These are phyloP conservation scores for Ophiobolus disseminans DNA, from an alignment of 2,329 filamentous ascomycete species.

Conservation along the genomic window DNA sequence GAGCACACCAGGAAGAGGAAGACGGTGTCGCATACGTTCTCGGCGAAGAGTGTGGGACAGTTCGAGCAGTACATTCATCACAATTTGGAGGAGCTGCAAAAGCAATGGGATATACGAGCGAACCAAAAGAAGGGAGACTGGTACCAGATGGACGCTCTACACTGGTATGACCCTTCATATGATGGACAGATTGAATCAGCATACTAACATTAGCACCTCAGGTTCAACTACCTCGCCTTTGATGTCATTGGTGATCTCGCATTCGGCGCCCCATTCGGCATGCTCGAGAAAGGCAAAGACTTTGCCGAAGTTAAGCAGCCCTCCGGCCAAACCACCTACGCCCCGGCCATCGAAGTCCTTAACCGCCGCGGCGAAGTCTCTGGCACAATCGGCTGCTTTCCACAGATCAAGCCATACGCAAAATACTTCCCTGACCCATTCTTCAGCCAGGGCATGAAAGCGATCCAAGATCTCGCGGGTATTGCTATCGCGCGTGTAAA, in stretches of 20 bases:
- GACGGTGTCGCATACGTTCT: slow-evolving; percentile 86
- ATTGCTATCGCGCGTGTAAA: slow-evolving; percentile 87
- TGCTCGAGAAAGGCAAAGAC: slow-evolving; percentile 79
- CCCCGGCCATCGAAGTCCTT: slow-evolving; percentile 83
- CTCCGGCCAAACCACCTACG: slow-evolving; percentile 59
- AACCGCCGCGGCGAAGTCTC: slow-evolving; percentile 89
- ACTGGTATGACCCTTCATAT: slow-evolving; percentile 58
- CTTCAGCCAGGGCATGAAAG: slow-evolving; percentile 75
- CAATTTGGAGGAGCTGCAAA: slow-evolving; percentile 77
- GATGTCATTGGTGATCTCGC: slow-evolving; percentile 66
- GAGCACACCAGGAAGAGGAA: slow-evolving; percentile 92
- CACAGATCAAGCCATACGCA: slow-evolving; percentile 78
- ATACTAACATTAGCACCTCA: not conserved
- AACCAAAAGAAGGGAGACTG: slow-evolving; percentile 60
- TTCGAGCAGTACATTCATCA: slow-evolving; percentile 89
- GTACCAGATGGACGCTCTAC: slow-evolving; percentile 73
- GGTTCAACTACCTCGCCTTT: slow-evolving; percentile 72
- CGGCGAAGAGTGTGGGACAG: slow-evolving; percentile 77
- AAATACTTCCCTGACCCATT: slow-evolving; percentile 82
- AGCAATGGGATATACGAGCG: slow-evolving; percentile 73
- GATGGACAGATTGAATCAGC: not conserved
- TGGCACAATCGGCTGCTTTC: slow-evolving; percentile 76
- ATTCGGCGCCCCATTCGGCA: slow-evolving; percentile 81
- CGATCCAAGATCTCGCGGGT: slow-evolving; percentile 81
- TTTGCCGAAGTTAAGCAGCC: slow-evolving; percentile 70